Conservation (phyloP, 2,329 filamentous ascomycete genomes). For the Trichothecium sympodiale region DNA sequence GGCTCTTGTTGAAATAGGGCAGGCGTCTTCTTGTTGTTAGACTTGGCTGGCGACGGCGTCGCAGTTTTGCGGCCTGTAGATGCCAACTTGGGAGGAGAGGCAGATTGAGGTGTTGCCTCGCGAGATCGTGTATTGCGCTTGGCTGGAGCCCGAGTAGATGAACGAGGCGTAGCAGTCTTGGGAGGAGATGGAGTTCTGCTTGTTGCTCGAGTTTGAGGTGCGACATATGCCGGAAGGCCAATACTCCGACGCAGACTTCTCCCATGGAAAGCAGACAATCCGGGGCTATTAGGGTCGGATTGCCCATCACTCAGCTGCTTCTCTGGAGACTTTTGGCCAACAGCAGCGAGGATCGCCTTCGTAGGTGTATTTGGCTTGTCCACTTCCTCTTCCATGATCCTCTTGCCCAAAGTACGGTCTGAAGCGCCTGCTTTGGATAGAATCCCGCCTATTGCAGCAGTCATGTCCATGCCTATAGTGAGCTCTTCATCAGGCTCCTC, state of each 20-base stretch:
- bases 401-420: slow-evolving; percentile 33
- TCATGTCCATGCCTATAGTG: slow-evolving; percentile 59
- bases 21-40: slow-evolving; percentile 5
- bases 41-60: slow-evolving; percentile 11
- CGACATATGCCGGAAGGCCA: slow-evolving; percentile 23
- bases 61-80: not conserved
- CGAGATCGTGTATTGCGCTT: not conserved
- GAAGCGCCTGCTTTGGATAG: slow-evolving; percentile 25
- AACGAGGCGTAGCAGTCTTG: slow-evolving; percentile 5
- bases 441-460: slow-evolving; percentile 52
- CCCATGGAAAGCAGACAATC: slow-evolving; percentile 39
- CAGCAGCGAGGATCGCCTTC: slow-evolving; percentile 21
- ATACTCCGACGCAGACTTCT: slow-evolving; percentile 38
- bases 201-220: slow-evolving; percentile 18
- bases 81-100: not conserved
- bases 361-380: slow-evolving; percentile 33
- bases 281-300: slow-evolving; percentile 38
- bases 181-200: slow-evolving; percentile 13
- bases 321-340: slow-evolving; percentile 9
- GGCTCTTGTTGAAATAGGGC: slow-evolving; percentile 43
- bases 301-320: no score
- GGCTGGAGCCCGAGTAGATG: not conserved
- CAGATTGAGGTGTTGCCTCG: slow-evolving; percentile 1
- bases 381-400: slow-evolving; percentile 47
- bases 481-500: slow-evolving; percentile 16